A percentile compares a stretch with the other conserved stretches of the same genome.
Evolutionary conservation across 164 flowering plant species (phyloP).

Genomic region (Litsea cubeba): DNA sequence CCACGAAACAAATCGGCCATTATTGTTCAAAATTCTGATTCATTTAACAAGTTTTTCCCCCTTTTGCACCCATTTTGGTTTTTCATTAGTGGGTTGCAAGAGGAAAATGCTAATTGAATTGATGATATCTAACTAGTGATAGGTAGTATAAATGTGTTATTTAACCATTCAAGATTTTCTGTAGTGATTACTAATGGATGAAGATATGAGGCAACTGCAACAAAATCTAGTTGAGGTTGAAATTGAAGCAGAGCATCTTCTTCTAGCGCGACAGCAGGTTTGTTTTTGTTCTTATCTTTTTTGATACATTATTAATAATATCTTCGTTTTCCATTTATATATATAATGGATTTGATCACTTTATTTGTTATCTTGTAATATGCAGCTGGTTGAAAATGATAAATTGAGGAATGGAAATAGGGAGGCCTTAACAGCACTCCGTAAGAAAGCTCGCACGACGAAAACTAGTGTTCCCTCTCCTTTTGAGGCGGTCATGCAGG

Average conservation of each 20-base stretch:
- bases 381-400: constrained; percentile 80
- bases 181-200: constrained; percentile 69
- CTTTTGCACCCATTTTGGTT: too few species aligned
- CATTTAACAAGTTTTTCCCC: too few species aligned
- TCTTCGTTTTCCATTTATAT: neutral
- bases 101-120: too few species aligned
- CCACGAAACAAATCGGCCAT: too few species aligned
- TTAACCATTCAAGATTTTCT: too few species aligned
- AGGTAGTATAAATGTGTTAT: too few species aligned
- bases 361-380: neutral
- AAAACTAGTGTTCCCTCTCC: constrained; percentile 75
- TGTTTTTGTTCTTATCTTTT: neutral
- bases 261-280: constrained; percentile 80
- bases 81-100: too few species aligned
- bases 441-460: constrained; percentile 80
- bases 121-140: too few species aligned
- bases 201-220: constrained; percentile 46
- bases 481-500: constrained; percentile 69
- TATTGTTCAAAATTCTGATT: too few species aligned
- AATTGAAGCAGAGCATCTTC: constrained; percentile 69
- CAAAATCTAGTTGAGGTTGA: constrained; percentile 53
- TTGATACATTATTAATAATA: neutral
- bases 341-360: neutral
- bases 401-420: constrained; percentile 74
- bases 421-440: constrained; percentile 78